Base-by-base conservation (phyloP, 371 early-diverging fungal species). In the Actinomortierella wolfii region DNA sequence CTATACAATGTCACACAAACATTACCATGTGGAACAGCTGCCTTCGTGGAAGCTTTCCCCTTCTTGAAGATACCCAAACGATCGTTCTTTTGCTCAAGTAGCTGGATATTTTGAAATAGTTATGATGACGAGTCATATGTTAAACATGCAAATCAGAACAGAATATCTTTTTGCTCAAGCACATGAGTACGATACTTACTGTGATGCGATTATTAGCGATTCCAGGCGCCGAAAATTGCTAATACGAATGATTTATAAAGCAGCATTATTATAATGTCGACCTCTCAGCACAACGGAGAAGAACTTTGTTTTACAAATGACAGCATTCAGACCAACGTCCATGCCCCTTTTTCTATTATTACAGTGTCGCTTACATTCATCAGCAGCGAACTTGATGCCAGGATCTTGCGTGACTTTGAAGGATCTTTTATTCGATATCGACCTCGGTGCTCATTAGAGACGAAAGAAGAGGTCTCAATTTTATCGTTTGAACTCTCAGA, bases 331-430 rank as follows among this genome's bases (percentile, higher is more conserved):
- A n/a, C n/a, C n/a, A n/a, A n/a, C n/a, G n/a, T n/a, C n/a, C n/a
- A n/a, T n/a, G n/a, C n/a, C n/a, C n/a, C n/a, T n/a, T n/a, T n/a
- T n/a, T n/a, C n/a, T n/a, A n/a, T n/a, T n/a, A n/a, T n/a, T n/a
- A n/a, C n/a, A n/a, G n/a, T n/a, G n/a, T n/a, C n/a, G n/a, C 64
- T 66, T 73, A 73, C 73, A 46, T 62, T 66, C 56, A 73, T 61
- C 56, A 62, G 46, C 14, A 73, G 43, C 9, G 67, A 66, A 52
- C 58, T 54, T 34, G 57, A 67, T 13, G 62, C 56, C 46, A 66
- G 43, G 58, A 73, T 59, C 67, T 66, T 61, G 59, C 66, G 71
- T 18, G 61, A 56, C 61, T 71, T 71, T 34, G 34, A 34, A 34
- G 34, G 34, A 34, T 34, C 34, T 34, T 34, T 34, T 34, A 34